phyloP scores from a whole-genome alignment of 805 yeast species.

The Teunomyces pallodes region DNA sequence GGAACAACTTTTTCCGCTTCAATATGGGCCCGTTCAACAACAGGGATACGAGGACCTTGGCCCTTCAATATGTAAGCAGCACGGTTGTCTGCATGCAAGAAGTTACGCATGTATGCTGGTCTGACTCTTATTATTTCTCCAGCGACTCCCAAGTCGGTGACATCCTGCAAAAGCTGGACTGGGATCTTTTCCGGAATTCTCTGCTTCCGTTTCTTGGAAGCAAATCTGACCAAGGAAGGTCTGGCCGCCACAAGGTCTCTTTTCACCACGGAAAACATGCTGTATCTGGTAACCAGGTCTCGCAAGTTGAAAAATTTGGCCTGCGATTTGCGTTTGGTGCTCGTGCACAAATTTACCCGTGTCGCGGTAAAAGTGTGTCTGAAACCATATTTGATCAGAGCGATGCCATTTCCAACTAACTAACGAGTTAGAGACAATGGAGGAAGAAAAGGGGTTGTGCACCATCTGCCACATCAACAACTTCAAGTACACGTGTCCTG shows the following conservation, averaged over 20 bases:
- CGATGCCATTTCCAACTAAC: background rate
- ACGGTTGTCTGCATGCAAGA: slow-evolving; percentile 64
- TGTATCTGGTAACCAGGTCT: background rate
- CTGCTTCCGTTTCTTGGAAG: slow-evolving; percentile 11
- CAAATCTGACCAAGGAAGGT: slow-evolving; percentile 10
- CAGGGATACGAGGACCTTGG: slow-evolving; percentile 39
- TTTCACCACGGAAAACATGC: slow-evolving; percentile 1
- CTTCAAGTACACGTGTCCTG: slow-evolving; percentile 77
- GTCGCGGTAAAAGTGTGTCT: background rate
- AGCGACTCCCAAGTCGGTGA: slow-evolving; percentile 57
- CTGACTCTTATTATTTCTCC: slow-evolving; percentile 77
- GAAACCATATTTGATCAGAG: background rate
- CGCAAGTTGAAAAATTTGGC: slow-evolving; percentile 2
- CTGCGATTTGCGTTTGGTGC: background rate
- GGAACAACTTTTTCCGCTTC: background rate
- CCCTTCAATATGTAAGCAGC: slow-evolving; percentile 60
- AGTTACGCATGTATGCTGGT: slow-evolving; percentile 82
- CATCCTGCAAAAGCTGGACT: slow-evolving; percentile 74
- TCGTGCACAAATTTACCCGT: slow-evolving; percentile 2
- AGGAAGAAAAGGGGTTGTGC: slow-evolving; percentile 18
- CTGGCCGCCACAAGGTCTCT: slow-evolving; percentile 3
- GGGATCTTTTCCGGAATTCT: slow-evolving; percentile 44
- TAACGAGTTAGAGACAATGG: slow-evolving; percentile 1
- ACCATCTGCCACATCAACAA: slow-evolving; percentile 33
- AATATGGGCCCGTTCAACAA: slow-evolving; percentile 25